Conservation (phyloP, 805 yeast genomes). For the Komagataella phaffii region DNA sequence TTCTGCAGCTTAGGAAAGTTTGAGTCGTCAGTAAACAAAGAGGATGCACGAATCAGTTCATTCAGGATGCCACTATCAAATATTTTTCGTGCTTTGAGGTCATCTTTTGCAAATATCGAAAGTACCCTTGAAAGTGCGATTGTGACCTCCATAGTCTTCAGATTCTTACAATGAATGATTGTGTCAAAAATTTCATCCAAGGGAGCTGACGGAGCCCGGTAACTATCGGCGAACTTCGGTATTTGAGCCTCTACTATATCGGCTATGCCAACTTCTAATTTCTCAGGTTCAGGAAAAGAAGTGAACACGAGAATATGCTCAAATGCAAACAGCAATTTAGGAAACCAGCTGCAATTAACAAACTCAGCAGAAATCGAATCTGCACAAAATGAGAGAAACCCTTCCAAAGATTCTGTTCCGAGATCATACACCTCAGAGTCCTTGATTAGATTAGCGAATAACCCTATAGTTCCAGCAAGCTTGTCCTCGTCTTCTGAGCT, state of each 20-base stretch:
- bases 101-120: slow-evolving; percentile 36
- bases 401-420: slow-evolving; percentile 17
- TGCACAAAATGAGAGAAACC: slow-evolving; percentile 22
- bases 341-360: slow-evolving; percentile 40
- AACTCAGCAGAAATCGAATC: slow-evolving; percentile 21
- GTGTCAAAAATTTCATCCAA: slow-evolving; percentile 25
- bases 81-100: slow-evolving; percentile 24
- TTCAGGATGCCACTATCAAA: slow-evolving; percentile 32
- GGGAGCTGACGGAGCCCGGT: slow-evolving; percentile 8
- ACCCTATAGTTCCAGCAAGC: slow-evolving; percentile 25
- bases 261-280: slow-evolving; percentile 17
- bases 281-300: slow-evolving; percentile 33
- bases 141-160: slow-evolving; percentile 33
- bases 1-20: slow-evolving; percentile 25
- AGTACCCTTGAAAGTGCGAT: slow-evolving; percentile 40
- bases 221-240: slow-evolving; percentile 8
- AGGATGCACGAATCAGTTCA: slow-evolving; percentile 23
- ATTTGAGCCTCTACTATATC: background rate
- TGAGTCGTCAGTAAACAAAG: slow-evolving; percentile 23
- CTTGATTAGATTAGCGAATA: slow-evolving; percentile 28
- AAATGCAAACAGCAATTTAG: slow-evolving; percentile 38
- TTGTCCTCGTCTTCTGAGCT: slow-evolving; percentile 11
- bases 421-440: slow-evolving; percentile 23
- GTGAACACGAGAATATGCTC: slow-evolving; percentile 41
- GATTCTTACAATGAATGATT: slow-evolving; percentile 24